Evolutionary conservation across 129 eudicot species (phyloP), one percentile per base, ranked within the genome.

Genomic region (Artemisia annua): DNA sequence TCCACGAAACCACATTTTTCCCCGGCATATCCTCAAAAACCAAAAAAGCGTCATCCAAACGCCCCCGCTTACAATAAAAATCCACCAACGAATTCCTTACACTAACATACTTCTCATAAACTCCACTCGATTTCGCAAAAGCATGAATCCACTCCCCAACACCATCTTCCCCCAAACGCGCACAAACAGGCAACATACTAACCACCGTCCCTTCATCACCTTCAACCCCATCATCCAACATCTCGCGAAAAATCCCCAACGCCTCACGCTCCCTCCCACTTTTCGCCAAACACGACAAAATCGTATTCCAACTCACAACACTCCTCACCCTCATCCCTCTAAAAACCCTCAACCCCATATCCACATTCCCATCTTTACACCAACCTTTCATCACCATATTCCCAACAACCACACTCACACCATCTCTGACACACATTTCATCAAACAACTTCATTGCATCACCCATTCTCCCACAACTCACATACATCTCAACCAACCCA

Each of bases 121-220:
- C 86, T 55, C 78, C 79, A 50, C 77, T 87, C 4, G 92, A 82
- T 77, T 85, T 81, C 1, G 80, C 83, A 68, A 83, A 83, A 6
- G 87, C 78, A 79, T 83, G 85, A 24, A 92, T 69, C 88, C 92
- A 69, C 51, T 79, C 46, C 62, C 90, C 96, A 1, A 76, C 44
- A 15, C 46, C 77, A 18, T 75, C 77, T 48, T 79, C 91, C 3
- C 96, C 98, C 63, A 87, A 73, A 63, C 89, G 88, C 1, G 88
- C 88, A 82, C 96, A 92, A 10, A 84, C 72, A 11, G 98, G 98
- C 48, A 92, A 80, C 55, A 87, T 50, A 3, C 86, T 75, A 7
- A 89, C 96, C 43, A 92, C 63, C 4, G 96, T 89, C 5, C 92
- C 86, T 48, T 92, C 96, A 81, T 92, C 96, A 0, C 87, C 87